A percentile compares a stretch with the other conserved stretches of the same genome.
Evolutionary conservation across 208 protist genomes (phyloP).

Genomic region (Trypanosoma scelopori): DNA sequence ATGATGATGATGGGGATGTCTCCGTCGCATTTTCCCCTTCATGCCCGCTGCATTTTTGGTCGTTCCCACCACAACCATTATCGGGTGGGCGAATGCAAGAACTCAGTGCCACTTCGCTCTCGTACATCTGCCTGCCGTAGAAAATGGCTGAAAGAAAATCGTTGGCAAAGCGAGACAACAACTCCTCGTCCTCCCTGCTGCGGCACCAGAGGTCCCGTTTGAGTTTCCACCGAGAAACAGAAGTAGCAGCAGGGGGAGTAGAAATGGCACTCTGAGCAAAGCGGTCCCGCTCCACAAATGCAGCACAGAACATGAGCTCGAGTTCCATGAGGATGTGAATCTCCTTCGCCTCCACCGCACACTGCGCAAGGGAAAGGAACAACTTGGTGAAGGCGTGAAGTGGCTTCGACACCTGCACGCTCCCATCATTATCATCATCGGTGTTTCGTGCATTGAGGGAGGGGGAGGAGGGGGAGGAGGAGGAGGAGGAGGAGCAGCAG

Average conservation of each 20-base stretch:
- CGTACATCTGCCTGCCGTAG: slow-evolving; percentile 33
- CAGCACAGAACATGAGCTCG: slow-evolving; percentile 41
- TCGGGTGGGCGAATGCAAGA: not conserved
- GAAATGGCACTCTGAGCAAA: not conserved
- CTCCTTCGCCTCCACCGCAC: slow-evolving; percentile 57
- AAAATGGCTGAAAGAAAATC: slow-evolving; percentile 41
- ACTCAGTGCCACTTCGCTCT: slow-evolving; percentile 19
- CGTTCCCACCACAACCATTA: not conserved
- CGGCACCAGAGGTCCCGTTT: slow-evolving; percentile 12
- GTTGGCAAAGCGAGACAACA: slow-evolving; percentile 35
- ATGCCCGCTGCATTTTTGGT: not conserved
- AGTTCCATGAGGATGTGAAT: slow-evolving; percentile 41
- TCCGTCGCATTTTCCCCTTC: too few relatives aligned
- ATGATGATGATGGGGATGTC: too few relatives aligned
- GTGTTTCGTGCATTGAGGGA: not conserved
- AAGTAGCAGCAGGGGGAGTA: not conserved
- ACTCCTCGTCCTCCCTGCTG: slow-evolving; percentile 5
- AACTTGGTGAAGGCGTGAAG: slow-evolving; percentile 38
- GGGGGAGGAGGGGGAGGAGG: too few relatives aligned
- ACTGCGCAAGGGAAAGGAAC: slow-evolving; percentile 48
- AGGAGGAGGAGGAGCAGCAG: too few relatives aligned
- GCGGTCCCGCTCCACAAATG: slow-evolving; percentile 26
- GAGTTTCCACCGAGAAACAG: not conserved
- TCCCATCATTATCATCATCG: not conserved
- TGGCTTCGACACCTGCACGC: not conserved